Base-by-base conservation (phyloP, 768 basidiomycete species). In the Pleurotus tuoliensis region DNA sequence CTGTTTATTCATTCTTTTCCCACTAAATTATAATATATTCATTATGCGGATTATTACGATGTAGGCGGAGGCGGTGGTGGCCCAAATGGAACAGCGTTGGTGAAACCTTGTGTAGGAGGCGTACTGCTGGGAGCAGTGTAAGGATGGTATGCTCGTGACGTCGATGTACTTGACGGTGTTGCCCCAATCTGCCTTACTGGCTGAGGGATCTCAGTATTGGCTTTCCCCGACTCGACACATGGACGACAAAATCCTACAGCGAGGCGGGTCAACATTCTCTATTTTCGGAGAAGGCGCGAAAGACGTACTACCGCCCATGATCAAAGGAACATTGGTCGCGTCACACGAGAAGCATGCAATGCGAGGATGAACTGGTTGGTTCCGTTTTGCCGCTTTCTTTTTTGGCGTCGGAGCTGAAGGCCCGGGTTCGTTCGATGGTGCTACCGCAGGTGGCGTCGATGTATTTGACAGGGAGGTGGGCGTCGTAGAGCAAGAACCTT, bases 251-350 rank as follows among this genome's bases (percentile, higher is more conserved):
- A 89, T 57, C 84, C 88, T 90, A 52, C 3, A 47, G 12, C 30
- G 13, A 43, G 1, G n/a, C 53, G 58, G 30, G 37, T 45, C 7
- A 16, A 40, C 59, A 34, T 15, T 47, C 30, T 34, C 8, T 34
- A 11, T 1, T 11, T 44, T 11, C 12, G 43, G 15, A 53, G 46
- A 43, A 18, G 51, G 8, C 47, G 47, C 24, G 27, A 55, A 20
- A 22, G 37, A 78, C 88, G 77, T 61, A 90, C 89, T 78, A 41
- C 88, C 89, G 56, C 87, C 87, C 66, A 85, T 75, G 52, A 90
- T 81, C n/a, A 91, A 74, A 5, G 89, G 89, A 12, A 90, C 88
- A 63, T 88, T 86, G 13, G 78, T 81, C 65, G 82, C 78, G 44
- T 80, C 79, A 66, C 88, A 91, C 5, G 80, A 70, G 39, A 77